Base-by-base conservation (phyloP, 2,329 filamentous ascomycete species). In the Ambrosiella beaveri region DNA sequence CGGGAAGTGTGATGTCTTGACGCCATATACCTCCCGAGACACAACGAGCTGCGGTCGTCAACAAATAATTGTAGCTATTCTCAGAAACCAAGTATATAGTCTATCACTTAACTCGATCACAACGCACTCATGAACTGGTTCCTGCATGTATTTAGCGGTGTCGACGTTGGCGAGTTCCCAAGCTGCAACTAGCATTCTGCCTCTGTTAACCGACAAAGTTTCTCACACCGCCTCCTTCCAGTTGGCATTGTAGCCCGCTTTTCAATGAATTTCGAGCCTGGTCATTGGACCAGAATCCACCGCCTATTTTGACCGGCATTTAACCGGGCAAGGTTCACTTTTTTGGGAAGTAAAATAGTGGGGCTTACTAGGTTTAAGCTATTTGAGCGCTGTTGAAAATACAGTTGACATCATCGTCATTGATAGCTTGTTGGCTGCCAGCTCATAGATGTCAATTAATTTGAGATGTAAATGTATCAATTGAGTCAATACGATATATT, bases 131-230 rank as follows among this genome's bases (percentile, higher is more conserved):
- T 27, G 27, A 27, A 27, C 27, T 27, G n/a, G n/a, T 8, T 47
- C n/a, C 19, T 17, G n/a, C 44, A 47, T 47, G n/a, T 8, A 51
- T 51, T 36, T 51, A n/a, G 45, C 47, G 17, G 47, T 51, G 47
- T 51, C 35, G 47, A 36, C 9, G 47, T 51, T 27, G 17, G 27
- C 12, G 7, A 15, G 7, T 17, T 51, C 3, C 8, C 8, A 19
- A 13, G 15, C 35, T 11, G 17, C 52, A 44, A 19, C 52, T 54
- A 17, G 36, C 52, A 71, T 71, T 71, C 69, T 71, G 69, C 69
- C 69, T 65, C 63, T 63, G 56, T 63, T 70, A 66, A 70, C 69
- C 69, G 69, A 70, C 62, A 69, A 70, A 71, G 69, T 69, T 69
- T 70, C 65, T 69, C 65, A 68, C 68, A 70, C 68, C 68, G 68